phyloP scores from a whole-genome alignment of 257 asterid genomes.

The Solanum sparsipilum region DNA sequence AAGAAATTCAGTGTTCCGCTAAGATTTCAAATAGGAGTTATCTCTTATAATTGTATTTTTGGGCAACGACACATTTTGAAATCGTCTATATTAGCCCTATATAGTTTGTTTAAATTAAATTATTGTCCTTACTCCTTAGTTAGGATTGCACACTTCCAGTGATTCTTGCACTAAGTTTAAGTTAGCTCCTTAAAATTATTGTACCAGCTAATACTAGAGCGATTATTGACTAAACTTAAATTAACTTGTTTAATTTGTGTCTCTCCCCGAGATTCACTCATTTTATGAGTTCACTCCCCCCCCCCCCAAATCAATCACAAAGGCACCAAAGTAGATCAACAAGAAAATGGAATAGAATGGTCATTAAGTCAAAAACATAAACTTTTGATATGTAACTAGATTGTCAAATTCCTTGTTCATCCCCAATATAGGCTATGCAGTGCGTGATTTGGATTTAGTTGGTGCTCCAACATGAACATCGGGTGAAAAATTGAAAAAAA shows the following conservation, averaged over 20 bases:
- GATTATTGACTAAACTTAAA: too few relatives aligned
- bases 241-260: too few relatives aligned
- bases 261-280: too few relatives aligned
- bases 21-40: neutral
- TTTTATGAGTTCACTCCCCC: too few relatives aligned
- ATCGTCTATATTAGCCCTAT: neutral
- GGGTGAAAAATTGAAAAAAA: neutral
- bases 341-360: neutral
- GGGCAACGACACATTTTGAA: neutral
- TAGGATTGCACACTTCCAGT: neutral
- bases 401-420: neutral
- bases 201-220: too few relatives aligned
- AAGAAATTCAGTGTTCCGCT: neutral
- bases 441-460: neutral
- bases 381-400: neutral
- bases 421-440: too few relatives aligned
- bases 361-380: neutral
- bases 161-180: neutral
- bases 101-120: neutral
- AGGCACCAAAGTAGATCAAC: neutral
- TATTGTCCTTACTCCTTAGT: neutral
- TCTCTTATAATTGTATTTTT: neutral
- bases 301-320: neutral
- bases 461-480: neutral
- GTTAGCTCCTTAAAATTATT: too few relatives aligned